phyloP scores from a whole-genome alignment of 257 asterid genomes.

The Solanum bulbocastanum region DNA sequence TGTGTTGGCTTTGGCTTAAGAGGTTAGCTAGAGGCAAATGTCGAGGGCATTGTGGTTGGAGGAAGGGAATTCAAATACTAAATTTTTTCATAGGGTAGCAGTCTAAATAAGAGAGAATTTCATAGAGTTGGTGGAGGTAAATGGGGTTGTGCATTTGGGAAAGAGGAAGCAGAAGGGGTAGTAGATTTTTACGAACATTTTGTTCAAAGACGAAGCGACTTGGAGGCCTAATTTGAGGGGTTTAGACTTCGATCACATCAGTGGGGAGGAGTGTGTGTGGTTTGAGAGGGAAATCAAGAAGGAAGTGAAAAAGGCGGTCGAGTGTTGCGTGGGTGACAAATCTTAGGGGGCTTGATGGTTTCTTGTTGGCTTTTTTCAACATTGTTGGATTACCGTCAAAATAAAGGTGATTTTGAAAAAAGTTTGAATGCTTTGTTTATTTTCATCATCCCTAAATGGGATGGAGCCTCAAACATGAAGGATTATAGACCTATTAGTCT shows the following conservation, averaged over 20 bases:
- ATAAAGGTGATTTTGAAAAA: background rate
- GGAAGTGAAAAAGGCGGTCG: background rate
- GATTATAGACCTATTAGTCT: background rate
- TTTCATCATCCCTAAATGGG: background rate
- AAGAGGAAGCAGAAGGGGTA: background rate
- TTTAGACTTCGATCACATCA: background rate
- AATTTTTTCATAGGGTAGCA: background rate
- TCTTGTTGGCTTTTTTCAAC: background rate
- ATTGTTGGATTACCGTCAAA: background rate
- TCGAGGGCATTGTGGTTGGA: background rate
- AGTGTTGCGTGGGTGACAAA: background rate
- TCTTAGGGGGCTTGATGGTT: background rate
- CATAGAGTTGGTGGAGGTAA: background rate
- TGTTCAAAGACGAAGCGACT: background rate
- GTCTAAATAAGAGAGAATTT: background rate
- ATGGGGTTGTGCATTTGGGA: background rate
- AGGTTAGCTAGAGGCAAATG: background rate
- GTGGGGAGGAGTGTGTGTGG: background rate
- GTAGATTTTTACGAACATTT: background rate
- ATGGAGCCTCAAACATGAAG: background rate
- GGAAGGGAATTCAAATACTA: background rate
- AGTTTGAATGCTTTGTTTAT: background rate
- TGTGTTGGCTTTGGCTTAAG: background rate
- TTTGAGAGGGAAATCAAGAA: background rate
- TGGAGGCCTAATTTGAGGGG: background rate